A percentile compares a stretch with the other conserved stretches of the same genome.
phyloP scores from a whole-genome alignment of 805 yeast species.

The Nakazawaea wyomingensis region DNA sequence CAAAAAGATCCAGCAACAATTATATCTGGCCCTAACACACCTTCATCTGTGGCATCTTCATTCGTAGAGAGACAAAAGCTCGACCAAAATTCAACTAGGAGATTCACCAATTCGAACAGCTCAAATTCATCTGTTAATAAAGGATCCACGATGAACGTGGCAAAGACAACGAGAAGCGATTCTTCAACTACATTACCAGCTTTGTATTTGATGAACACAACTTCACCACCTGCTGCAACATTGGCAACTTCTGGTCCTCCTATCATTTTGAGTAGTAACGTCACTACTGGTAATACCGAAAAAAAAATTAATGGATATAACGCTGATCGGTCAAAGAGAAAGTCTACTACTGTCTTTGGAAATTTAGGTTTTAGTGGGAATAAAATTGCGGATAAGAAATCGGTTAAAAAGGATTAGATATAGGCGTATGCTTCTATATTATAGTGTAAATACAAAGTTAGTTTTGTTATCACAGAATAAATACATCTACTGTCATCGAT shows the following conservation, averaged over 20 bases:
- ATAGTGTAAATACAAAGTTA: too few species aligned
- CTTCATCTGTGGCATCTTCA: slow-evolving; percentile 3
- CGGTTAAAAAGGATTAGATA: not conserved
- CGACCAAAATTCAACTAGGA: too few species aligned
- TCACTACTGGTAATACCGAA: not conserved
- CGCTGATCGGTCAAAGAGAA: not conserved
- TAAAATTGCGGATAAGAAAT: too few species aligned
- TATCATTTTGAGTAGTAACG: slow-evolving; percentile 1
- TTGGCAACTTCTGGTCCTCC: slow-evolving; percentile 6
- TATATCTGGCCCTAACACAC: slow-evolving; percentile 1
- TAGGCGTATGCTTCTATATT: too few species aligned
- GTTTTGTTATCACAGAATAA: too few species aligned
- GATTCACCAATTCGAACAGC: not conserved
- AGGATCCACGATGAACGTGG: not conserved
- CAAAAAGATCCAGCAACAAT: not conserved
- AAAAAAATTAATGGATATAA: not conserved
- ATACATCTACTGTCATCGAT: too few species aligned
- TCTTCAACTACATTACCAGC: not conserved
- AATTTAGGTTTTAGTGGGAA: not conserved
- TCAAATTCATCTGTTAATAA: not conserved
- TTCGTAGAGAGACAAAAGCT: not conserved
- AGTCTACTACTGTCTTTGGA: not conserved
- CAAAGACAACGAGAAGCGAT: not conserved
- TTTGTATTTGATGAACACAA: not conserved
- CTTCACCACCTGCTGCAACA: slow-evolving; percentile 5